These are phyloP conservation scores for Eucalyptus tenuipes DNA, from an alignment of 345 rosid genomes.

Conservation along the genomic window DNA sequence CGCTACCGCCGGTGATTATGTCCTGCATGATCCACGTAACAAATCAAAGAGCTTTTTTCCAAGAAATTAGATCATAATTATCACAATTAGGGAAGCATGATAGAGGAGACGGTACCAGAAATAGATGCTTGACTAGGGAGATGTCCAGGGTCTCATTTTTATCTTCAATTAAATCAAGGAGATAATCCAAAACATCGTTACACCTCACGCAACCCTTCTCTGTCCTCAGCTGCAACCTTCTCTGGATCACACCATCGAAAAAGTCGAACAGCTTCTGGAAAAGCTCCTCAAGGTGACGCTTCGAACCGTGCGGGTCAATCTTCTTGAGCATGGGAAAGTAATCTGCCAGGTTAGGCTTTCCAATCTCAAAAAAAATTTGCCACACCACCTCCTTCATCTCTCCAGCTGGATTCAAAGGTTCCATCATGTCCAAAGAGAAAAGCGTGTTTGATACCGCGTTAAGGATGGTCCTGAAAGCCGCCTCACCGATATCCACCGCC, in stretches of 20 bases:
- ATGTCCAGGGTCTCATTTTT: not conserved
- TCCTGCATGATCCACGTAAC: not conserved
- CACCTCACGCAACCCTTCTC: not conserved
- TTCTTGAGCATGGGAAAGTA: constrained; percentile 9
- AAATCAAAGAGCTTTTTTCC: not conserved
- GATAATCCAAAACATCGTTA: constrained; percentile 23
- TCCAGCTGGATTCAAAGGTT: not conserved
- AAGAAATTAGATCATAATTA: not conserved
- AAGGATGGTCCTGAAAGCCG: constrained; percentile 3
- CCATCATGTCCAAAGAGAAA: constrained; percentile 1
- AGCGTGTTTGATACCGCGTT: not conserved
- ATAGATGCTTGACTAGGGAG: not conserved
- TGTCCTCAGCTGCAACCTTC: not conserved
- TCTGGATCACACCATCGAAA: not conserved
- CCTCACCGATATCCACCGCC: not conserved
- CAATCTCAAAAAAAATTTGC: constrained; percentile 3
- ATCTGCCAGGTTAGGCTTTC: constrained; percentile 18
- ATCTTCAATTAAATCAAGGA: constrained; percentile 6
- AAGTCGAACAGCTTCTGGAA: not conserved
- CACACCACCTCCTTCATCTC: not conserved
- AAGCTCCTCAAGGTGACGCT: not conserved
- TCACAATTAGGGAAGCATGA: not conserved
- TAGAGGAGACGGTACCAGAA: not conserved
- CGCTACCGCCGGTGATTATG: not conserved
- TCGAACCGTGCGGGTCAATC: constrained; percentile 10